Percentiles rank a stretch among this genome's conserved stretches.
These are phyloP conservation scores for Curvularia sp. DNA, from an alignment of 2,329 filamentous ascomycete species.

Conservation along the genomic window DNA sequence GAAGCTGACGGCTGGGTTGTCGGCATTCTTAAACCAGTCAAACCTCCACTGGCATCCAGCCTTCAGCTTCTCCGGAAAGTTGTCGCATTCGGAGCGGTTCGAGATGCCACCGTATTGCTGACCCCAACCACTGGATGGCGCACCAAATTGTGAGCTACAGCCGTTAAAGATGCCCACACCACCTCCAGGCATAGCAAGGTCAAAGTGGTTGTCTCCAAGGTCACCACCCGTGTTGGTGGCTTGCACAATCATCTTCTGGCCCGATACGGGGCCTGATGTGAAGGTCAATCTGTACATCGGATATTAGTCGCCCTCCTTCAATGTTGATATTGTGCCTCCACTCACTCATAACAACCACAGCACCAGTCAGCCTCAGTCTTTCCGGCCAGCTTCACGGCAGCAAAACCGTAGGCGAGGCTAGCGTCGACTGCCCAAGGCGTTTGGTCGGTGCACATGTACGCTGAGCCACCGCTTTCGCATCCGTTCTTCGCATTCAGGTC, in stretches of 20 bases:
- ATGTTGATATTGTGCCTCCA: not conserved
- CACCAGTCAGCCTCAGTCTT: slow-evolving; percentile 66
- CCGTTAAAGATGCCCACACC: slow-evolving; percentile 49
- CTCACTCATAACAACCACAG: slow-evolving; percentile 68
- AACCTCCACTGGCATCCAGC: slow-evolving; percentile 50
- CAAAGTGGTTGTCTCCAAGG: slow-evolving; percentile 49
- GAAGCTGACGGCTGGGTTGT: slow-evolving; percentile 46
- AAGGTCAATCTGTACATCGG: slow-evolving; percentile 58
- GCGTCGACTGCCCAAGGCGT: slow-evolving; percentile 68
- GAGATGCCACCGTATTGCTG: slow-evolving; percentile 47
- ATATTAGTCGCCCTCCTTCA: slow-evolving; percentile 11
- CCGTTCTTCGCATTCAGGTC: slow-evolving; percentile 60
- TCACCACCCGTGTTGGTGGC: slow-evolving; percentile 65
- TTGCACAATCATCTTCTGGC: slow-evolving; percentile 70
- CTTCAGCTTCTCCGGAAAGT: slow-evolving; percentile 47
- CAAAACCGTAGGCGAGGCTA: slow-evolving; percentile 68
- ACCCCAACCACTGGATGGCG: slow-evolving; percentile 46
- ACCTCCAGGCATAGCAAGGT: slow-evolving; percentile 49
- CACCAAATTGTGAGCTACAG: slow-evolving; percentile 45
- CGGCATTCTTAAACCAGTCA: slow-evolving; percentile 46
- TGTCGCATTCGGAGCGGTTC: slow-evolving; percentile 41
- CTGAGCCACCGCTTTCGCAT: slow-evolving; percentile 63
- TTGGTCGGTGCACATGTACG: slow-evolving; percentile 67
- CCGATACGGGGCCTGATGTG: slow-evolving; percentile 61
- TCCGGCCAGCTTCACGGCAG: slow-evolving; percentile 65